Percentiles rank a stretch among this genome's conserved stretches.
phyloP scores from a whole-genome alignment of 495 filamentous ascomycete species.

The Trypethelium eluteriae region DNA sequence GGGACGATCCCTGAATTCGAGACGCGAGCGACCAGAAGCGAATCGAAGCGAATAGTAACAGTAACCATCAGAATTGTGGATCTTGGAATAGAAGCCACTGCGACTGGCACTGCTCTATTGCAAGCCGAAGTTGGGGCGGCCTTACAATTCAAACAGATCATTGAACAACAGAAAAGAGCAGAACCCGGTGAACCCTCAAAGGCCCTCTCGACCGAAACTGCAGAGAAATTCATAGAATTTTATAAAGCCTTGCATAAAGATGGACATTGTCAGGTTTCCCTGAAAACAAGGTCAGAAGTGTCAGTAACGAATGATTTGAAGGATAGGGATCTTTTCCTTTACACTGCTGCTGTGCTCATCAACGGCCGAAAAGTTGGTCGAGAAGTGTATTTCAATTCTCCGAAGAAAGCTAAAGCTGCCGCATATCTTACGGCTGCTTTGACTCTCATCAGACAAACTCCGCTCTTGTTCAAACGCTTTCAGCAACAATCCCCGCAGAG shows the following conservation, averaged over 20 bases:
- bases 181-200: background rate
- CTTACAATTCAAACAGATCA: constrained; percentile 30
- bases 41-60: constrained; percentile 23
- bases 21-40: constrained; percentile 12
- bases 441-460: constrained; percentile 32
- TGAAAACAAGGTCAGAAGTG: background rate
- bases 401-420: constrained; percentile 35
- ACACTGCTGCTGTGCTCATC: constrained; percentile 26
- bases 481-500: background rate
- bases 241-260: constrained; percentile 26
- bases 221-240: constrained; percentile 40
- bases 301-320: background rate
- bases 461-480: constrained; percentile 37
- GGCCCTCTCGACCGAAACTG: constrained; percentile 37
- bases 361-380: constrained; percentile 33
- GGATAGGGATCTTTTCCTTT: background rate
- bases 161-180: background rate
- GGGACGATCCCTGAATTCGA: constrained; percentile 36
- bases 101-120: constrained; percentile 25
- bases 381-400: constrained; percentile 35
- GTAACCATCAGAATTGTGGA: constrained; percentile 39
- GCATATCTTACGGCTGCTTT: constrained; percentile 42
- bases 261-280: background rate
- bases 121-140: constrained; percentile 37
- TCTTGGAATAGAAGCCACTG: constrained; percentile 37